Base-by-base conservation (phyloP, 768 basidiomycete species). In the Glaciozyma martinii region DNA sequence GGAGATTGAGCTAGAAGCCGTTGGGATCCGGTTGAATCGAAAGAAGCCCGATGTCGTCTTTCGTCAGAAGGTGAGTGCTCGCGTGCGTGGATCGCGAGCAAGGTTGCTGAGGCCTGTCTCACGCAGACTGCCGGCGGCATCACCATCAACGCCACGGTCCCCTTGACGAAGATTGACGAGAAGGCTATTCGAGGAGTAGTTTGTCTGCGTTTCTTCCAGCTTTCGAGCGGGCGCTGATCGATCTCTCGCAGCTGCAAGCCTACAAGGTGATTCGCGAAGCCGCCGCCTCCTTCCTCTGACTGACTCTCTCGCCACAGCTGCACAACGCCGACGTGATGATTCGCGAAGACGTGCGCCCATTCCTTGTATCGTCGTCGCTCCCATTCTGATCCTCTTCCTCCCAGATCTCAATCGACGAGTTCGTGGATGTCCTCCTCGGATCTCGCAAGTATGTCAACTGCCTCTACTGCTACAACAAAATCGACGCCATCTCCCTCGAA, bases 381-480 rank as follows among this genome's bases (percentile, higher is more conserved):
- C 60, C 57, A 47, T 59, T 56, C 37, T 63, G 56, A 40, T 64
- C 57, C 32, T 59, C 33, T 5, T n/a, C 30, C 42, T 13, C 29
- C 44, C 68, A 94, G 92, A 92, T 95, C 63, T 88, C 89, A 12
- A 88, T 86, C 6, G 94, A 97, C 75, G 90, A 98, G 75, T 95
- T 99, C 74, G 94, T 99, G 68, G 95, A 99, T 75, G 90, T 97
- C n/a, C 81, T 99, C 29, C 89, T 99, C 59, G 95, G 89, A 27
- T 93, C 88, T 10, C 83, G 94, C 71, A 97, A 97, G 81, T 98
- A 98, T 73, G 82, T 95, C 3, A 90, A 90, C 23, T 94, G 91
- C 76, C 81, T 97, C 52, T 97, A 76, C 67, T 64, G 60, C 40
- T 66, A 59, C 79, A 99, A 99, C 81, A 99, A 99, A 78, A 71